Evolutionary conservation across 1,284 basidiomycete species (phyloP).

Genomic region (Neotropicomus parvogracilis): DNA sequence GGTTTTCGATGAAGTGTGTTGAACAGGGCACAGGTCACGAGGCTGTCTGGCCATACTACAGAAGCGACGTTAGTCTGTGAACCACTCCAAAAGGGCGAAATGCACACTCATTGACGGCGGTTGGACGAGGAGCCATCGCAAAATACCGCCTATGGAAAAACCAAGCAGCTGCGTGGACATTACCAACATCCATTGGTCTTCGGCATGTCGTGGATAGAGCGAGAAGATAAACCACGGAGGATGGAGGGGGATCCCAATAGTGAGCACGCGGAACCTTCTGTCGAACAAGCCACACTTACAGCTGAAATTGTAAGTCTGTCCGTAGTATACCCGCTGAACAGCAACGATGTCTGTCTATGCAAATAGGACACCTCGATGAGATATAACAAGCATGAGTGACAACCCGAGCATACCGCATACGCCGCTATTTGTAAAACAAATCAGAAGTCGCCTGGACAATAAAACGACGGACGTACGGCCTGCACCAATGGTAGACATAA

Average conservation of each 20-base stretch:
- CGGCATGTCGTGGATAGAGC: background rate
- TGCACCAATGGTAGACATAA: conserved; percentile 75
- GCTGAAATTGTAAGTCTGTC: conserved; percentile 59
- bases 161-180: conserved; percentile 85
- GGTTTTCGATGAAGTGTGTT: conserved; percentile 65
- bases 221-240: too few species aligned
- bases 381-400: background rate
- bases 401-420: conserved; percentile 24
- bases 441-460: background rate
- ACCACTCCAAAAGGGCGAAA: background rate
- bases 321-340: conserved; percentile 70
- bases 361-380: background rate
- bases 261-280: background rate
- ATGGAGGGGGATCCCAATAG: too few species aligned
- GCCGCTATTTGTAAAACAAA: conserved; percentile 19
- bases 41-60: conserved; percentile 79
- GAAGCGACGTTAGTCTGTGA: conserved; percentile 1
- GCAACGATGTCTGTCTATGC: conserved; percentile 68
- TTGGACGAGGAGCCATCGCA: conserved; percentile 73
- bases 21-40: conserved; percentile 81
- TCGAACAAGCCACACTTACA: conserved; percentile 38
- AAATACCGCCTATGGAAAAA: conserved; percentile 81
- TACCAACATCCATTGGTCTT: conserved; percentile 75
- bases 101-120: conserved; percentile 81
- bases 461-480: conserved; percentile 32